phyloP scores from a whole-genome alignment of 1,284 basidiomycete species.

The Irpex lacteus region DNA sequence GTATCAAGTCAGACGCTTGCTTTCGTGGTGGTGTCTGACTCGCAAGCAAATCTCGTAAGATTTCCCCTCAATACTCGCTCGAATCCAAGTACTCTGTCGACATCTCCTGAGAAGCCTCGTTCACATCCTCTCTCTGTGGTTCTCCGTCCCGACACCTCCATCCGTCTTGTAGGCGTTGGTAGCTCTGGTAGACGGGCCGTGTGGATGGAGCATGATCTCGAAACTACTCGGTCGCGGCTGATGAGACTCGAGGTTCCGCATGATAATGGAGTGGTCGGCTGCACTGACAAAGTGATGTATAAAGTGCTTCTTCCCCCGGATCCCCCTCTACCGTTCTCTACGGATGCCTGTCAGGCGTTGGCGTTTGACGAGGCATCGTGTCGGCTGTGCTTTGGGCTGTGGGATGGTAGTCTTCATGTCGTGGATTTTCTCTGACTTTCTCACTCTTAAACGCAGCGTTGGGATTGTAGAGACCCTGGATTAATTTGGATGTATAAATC shows the following conservation, averaged over 20 bases:
- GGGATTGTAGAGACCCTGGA: neutral
- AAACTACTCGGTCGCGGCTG: conserved; percentile 43
- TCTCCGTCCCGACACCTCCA: conserved; percentile 29
- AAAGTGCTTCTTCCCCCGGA: conserved; percentile 37
- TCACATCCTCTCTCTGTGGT: neutral
- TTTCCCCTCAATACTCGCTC: neutral
- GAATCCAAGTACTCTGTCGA: neutral
- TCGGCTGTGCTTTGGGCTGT: conserved; percentile 44
- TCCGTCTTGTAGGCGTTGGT: conserved; percentile 46
- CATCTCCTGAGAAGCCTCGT: neutral
- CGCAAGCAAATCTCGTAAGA: neutral
- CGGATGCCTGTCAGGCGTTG: conserved; percentile 39
- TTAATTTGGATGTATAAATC: too few species aligned
- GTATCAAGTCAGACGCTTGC: conserved; percentile 18
- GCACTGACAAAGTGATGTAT: conserved; percentile 20
- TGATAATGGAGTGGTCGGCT: conserved; percentile 12
- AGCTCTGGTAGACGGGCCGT: conserved; percentile 44
- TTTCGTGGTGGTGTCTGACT: conserved; percentile 22
- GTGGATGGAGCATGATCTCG: conserved; percentile 51
- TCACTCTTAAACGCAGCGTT: neutral
- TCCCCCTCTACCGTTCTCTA: conserved; percentile 45
- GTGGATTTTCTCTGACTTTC: conserved; percentile 39
- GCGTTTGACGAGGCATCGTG: conserved; percentile 52
- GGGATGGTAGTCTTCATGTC: conserved; percentile 49
- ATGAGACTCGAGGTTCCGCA: conserved; percentile 41